These are phyloP conservation scores for Hyphopichia khmerensis DNA, from an alignment of 1,139 yeast species.

Conservation along the genomic window DNA sequence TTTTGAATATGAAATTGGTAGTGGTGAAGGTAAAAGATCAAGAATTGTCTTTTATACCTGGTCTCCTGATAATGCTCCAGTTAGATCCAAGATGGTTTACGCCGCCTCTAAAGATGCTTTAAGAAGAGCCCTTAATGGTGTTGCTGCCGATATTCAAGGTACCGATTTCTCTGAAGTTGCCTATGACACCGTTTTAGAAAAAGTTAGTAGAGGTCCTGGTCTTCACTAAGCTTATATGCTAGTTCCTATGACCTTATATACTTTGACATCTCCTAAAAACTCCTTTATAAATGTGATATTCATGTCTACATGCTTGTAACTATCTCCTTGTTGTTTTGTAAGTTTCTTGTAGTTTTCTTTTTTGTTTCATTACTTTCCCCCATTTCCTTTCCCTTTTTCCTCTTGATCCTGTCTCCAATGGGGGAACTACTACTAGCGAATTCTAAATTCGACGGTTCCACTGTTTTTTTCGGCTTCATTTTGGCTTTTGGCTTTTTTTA, in stretches of 20 bases:
- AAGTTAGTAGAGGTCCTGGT: constrained; percentile 78
- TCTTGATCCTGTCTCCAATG: too few species aligned
- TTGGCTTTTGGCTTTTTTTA: neutral
- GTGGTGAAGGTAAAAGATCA: constrained; percentile 93
- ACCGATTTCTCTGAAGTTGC: constrained; percentile 97
- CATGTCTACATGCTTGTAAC: too few species aligned
- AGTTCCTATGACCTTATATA: neutral
- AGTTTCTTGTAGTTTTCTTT: too few species aligned
- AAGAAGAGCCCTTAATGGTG: constrained; percentile 95
- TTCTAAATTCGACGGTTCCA: too few species aligned
- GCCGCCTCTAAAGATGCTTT: constrained; percentile 97
- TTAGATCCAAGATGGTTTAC: constrained; percentile 94
- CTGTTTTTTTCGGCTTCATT: too few species aligned
- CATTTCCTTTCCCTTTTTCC: too few species aligned
- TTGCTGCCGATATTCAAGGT: constrained; percentile 93
- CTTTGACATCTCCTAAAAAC: too few species aligned
- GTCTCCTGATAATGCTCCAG: constrained; percentile 97
- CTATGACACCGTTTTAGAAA: constrained; percentile 87
- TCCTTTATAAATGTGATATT: neutral
- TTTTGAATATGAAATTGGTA: constrained; percentile 87
- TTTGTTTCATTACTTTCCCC: too few species aligned
- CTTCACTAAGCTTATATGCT: constrained; percentile 29
- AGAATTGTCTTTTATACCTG: constrained; percentile 92
- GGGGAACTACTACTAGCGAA: too few species aligned
- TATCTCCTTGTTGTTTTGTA: too few species aligned